Evolutionary conservation across 163 green algal genomes (phyloP), one percentile per base, ranked within the genome.

Genomic region (Coccomyxa subellipsoidea): DNA sequence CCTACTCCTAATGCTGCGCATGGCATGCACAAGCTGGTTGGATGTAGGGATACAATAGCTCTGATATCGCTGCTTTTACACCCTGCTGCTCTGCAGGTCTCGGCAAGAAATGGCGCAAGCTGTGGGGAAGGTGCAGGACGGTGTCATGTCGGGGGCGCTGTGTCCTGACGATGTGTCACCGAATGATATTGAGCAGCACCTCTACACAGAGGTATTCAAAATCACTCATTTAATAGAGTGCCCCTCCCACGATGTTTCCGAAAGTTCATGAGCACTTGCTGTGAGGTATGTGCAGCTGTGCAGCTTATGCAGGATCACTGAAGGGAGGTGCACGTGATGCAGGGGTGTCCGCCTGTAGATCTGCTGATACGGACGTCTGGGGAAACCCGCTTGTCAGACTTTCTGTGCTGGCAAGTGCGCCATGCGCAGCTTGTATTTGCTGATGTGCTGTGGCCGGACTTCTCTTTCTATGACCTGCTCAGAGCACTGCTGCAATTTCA

Each of bases 361-460:
- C 86, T 98, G 54, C 85, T 98, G 2, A 86, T 99, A 0, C 88
- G 96, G 25, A 99, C 96, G 2, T 96, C 91, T 0, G 96, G 96
- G 0, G 96, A 99, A 87, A 90, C 87, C 18, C 90, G 96, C 8
- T 92, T 99, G 10, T 95, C 88, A 12, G 96, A 99, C 89, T 99
- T 98, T 78, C 71, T 99, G 83, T 85, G 96, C 32, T 96, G 93
- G 91, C 96, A 99, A 85, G 79, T 76, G n/a, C 69, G 66, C 35
- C 69, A 86, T 54, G 92, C 94, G 31, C 72, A 93, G 31, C 88
- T 98, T 12, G 77, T 83, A 12, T 98, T 96, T 81, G 86, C 90
- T 5, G 73, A 87, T 27, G 85, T 80, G 23, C 80, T 97, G 76
- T 97, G 93, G 93, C 94, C 94, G 0, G 90, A 95, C 32, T 91